Evolutionary conservation across 768 basidiomycete species (phyloP), one percentile per base, ranked within the genome.

Genomic region (Pholiota molesta): DNA sequence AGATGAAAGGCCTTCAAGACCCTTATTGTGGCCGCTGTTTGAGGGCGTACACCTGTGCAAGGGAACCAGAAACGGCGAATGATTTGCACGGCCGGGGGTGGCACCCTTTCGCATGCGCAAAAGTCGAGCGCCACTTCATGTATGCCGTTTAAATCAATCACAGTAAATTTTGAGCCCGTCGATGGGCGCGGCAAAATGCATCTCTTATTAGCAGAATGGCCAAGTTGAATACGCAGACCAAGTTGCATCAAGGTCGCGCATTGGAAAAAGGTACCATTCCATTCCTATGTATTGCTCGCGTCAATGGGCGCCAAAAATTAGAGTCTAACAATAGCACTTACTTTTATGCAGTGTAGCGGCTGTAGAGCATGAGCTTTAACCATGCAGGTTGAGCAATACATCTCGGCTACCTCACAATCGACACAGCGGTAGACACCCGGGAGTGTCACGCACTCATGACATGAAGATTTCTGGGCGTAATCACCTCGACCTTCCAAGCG

Each of bases 101-200:
- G 9, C 61, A 60, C 61, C 1, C 17, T 57, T 26, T 57, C 55
- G 62, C 77, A 79, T 2, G 59, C 66, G 55, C 78, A 79, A 56
- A 71, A 78, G 58, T 73, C 66, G 1, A 78, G 52, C 1, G 45
- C 62, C 2, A 79, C 70, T 8, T 64, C 37, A 53, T 78, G 77
- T 14, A 79, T 69, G 0, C 73, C 75, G 57, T 66, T 62, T 0
- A 53, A 63, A 59, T 76, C 65, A 57, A 79, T 64, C 13, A 79
- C 60, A 5, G 71, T 62, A 56, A 77, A 78, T 13, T 70, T 62
- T n/a, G 73, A 57, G 7, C 37, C 40, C 0, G 57, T 40, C 10
- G 49, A 7, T 0, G 69, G 72, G 1, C 59, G 44, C 14, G 29
- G 29, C 29, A 29, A 29, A 29, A 62, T 29, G 49, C 73, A 72